Evolutionary conservation across 768 basidiomycete genomes (phyloP), one percentile per base, ranked within the genome.

Genomic region (Gelatoporia subvermispora): DNA sequence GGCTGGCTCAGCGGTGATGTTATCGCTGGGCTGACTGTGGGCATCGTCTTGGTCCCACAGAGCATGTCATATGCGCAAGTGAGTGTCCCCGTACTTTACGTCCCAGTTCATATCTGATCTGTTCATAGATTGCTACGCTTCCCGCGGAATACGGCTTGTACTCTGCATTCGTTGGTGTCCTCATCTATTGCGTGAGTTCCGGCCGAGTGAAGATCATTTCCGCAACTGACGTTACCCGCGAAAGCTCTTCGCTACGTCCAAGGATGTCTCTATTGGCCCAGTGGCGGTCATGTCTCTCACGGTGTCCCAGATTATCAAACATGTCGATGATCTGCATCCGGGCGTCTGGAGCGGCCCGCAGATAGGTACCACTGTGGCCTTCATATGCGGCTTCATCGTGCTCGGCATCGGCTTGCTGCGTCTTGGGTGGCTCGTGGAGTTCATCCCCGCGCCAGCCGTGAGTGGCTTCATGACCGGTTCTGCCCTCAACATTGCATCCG

Each of bases 231-330:
- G 28, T 23, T 15, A 13, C 21, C 20, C 22, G 10, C 34, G 22
- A 20, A 40, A 90, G 85, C 81, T 95, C 73, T 96, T 97, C 62
- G 94, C 93, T 15, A 97, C 95, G 0, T 90, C 90, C 34, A 97
- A 97, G 66, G 95, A 98, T 71, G 89, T 97, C 34, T 93, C 93
- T 17, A 96, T 98, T 55, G 95, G 95, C 41, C 95, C 95, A 3
- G 93, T 97, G 55, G 94, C 95, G 4, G 94, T 98, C 60, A 94
- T 98, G 93, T 93, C 91, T 1, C 76, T 95, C 42, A 85, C 88
- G 16, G 81, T 84, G 10, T 75, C 89, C 8, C 81, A 90, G 65
- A 81, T 95, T 56, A 87, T 96, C 63, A 70, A 75, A 18, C 66
- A 77, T 31, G 79, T 95, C 43, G 61, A 84, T 38, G 59, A 70